Percentiles rank a stretch among this genome's conserved stretches.
Evolutionary conservation across 345 rosid genomes (phyloP).

Genomic region (Fremontodendron californicum): DNA sequence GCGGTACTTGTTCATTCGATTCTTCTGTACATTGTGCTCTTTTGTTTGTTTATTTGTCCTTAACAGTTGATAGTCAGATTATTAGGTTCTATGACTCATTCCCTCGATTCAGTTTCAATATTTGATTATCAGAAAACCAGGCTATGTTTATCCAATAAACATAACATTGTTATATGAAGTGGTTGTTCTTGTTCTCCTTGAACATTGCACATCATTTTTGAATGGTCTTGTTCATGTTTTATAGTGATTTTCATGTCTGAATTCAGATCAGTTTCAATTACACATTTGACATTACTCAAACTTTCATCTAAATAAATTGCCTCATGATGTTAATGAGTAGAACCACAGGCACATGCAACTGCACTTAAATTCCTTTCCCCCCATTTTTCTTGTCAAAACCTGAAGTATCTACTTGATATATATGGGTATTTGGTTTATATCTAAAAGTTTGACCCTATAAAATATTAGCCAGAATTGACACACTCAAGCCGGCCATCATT

Average conservation of each 20-base stretch:
- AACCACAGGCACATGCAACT: background rate
- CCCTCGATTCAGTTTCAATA: background rate
- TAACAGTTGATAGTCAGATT: conserved; percentile 1
- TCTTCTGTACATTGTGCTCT: conserved; percentile 43
- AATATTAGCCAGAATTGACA: background rate
- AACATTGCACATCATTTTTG: background rate
- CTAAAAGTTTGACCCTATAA: background rate
- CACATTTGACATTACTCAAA: background rate
- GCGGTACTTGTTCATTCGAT: conserved; percentile 30
- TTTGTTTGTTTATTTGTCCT: conserved; percentile 22
- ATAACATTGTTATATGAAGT: background rate
- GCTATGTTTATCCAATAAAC: background rate
- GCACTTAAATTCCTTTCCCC: background rate
- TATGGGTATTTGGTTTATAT: no score
- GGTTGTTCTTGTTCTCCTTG: background rate
- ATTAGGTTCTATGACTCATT: conserved; percentile 2
- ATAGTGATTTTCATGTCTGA: background rate
- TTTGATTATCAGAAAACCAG: background rate
- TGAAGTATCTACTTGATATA: no score
- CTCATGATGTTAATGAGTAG: background rate
- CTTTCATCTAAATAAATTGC: background rate
- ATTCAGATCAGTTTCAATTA: background rate
- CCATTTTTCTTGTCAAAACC: background rate
- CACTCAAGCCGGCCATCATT: background rate
- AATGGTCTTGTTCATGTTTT: background rate